Evolutionary conservation across 192 early-diverging fungal species (phyloP).

Genomic region (Rhizoclosmatium globosum): DNA sequence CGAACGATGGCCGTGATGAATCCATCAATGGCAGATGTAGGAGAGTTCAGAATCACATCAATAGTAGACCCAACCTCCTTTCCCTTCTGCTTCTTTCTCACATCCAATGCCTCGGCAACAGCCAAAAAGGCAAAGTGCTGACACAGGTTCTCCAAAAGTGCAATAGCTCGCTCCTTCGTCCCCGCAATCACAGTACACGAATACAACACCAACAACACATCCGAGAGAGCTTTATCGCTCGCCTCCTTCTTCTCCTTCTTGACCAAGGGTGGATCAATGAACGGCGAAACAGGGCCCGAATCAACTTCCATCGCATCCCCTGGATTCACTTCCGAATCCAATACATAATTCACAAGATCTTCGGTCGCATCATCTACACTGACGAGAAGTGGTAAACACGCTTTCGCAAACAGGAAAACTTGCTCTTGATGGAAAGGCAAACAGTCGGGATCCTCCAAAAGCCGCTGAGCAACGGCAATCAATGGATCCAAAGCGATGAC

Average conservation of each 20-base stretch:
- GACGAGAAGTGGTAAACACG: constrained; percentile 71
- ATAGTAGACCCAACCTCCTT: constrained; percentile 9
- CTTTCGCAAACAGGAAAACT: constrained; percentile 73
- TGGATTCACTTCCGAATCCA: constrained; percentile 24
- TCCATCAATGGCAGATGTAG: constrained; percentile 55
- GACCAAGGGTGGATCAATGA: constrained; percentile 52
- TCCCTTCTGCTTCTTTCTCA: constrained; percentile 52
- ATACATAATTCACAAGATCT: constrained; percentile 14
- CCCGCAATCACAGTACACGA: constrained; percentile 60
- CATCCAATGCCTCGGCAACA: constrained; percentile 72
- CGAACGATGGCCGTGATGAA: constrained; percentile 84
- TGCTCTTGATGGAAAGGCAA: constrained; percentile 37
- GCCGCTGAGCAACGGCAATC: constrained; percentile 59
- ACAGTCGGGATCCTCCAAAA: constrained; percentile 59
- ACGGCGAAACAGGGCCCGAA: constrained; percentile 37
- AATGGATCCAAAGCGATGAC: constrained; percentile 66
- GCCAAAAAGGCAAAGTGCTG: constrained; percentile 80
- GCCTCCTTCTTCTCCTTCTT: constrained; percentile 64
- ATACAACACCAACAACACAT: constrained; percentile 71
- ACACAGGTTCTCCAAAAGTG: constrained; percentile 70
- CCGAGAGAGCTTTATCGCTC: constrained; percentile 71
- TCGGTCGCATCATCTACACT: constrained; percentile 60
- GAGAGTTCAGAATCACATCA: constrained; percentile 47
- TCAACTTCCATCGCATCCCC: constrained; percentile 35
- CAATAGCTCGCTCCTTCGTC: constrained; percentile 68